phyloP scores from a whole-genome alignment of 768 basidiomycete species.

The Lentinula edodes region DNA sequence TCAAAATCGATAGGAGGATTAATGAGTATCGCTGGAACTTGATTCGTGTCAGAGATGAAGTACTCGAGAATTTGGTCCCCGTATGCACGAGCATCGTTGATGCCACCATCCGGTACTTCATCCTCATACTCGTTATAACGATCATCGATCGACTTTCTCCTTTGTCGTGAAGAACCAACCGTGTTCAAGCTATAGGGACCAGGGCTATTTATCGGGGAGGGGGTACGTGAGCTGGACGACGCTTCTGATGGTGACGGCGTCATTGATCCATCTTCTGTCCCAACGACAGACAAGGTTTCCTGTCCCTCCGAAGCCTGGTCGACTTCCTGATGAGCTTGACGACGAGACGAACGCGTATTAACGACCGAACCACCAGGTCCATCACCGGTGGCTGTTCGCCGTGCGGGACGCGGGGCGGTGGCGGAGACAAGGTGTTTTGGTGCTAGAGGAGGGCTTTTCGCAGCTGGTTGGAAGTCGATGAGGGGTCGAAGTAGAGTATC shows the following conservation, averaged over 20 bases:
- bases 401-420: slow-evolving; percentile 44
- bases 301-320: slow-evolving; percentile 55
- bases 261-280: slow-evolving; percentile 85
- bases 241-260: slow-evolving; percentile 84
- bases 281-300: slow-evolving; percentile 61
- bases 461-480: slow-evolving; percentile 87
- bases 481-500: slow-evolving; percentile 84
- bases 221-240: slow-evolving; percentile 87
- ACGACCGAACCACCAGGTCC: slow-evolving; percentile 29
- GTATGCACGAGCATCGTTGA: slow-evolving; percentile 64
- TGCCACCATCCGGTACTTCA: slow-evolving; percentile 32
- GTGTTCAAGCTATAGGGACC: slow-evolving; percentile 39
- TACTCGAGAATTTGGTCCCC: slow-evolving; percentile 97
- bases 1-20: slow-evolving; percentile 89
- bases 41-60: slow-evolving; percentile 95
- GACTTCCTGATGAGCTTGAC: slow-evolving; percentile 35
- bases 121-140: slow-evolving; percentile 42
- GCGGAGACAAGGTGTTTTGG: slow-evolving; percentile 91
- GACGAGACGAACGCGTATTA: slow-evolving; percentile 59
- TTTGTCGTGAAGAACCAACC: slow-evolving; percentile 35
- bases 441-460: slow-evolving; percentile 89
- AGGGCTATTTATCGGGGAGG: slow-evolving; percentile 75
- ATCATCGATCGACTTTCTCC: slow-evolving; percentile 41
- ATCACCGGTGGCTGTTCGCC: slow-evolving; percentile 37
- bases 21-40: slow-evolving; percentile 83